Evolutionary conservation across 495 filamentous ascomycete species (phyloP).

Genomic region (Neurospora intermedia): DNA sequence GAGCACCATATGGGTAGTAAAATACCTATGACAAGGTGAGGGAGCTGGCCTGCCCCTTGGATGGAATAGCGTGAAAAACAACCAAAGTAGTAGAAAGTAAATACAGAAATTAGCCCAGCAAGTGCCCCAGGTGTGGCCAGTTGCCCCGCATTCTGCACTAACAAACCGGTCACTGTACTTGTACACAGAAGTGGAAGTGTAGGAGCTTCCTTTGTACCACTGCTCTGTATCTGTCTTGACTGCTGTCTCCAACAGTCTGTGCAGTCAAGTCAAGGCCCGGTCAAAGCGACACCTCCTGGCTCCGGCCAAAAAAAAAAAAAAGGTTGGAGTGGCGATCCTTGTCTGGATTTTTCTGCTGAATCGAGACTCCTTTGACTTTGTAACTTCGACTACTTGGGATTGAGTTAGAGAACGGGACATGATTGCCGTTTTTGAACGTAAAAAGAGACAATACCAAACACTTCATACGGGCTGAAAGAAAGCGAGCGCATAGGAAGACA

Average conservation of each 20-base stretch:
- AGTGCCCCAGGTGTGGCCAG: not conserved
- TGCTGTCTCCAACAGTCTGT: not conserved
- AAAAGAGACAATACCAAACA: not conserved
- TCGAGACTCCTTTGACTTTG: not conserved
- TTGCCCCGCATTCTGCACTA: not conserved
- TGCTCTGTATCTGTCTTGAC: not conserved
- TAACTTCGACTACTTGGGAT: not conserved
- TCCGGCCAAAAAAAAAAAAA: not conserved
- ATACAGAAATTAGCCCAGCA: not conserved
- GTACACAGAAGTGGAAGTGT: too few relatives aligned
- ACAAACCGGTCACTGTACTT: not conserved
- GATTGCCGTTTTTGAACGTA: not conserved
- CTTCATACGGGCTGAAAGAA: not conserved
- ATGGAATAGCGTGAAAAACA: not conserved
- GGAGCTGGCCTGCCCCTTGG: not conserved
- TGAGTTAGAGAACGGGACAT: not conserved
- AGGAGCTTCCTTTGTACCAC: too few relatives aligned
- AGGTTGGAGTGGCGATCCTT: not conserved
- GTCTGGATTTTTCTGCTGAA: not conserved
- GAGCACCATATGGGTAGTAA: not conserved
- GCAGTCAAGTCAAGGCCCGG: not conserved
- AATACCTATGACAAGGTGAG: not conserved
- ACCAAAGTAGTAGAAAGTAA: not conserved
- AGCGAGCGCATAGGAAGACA: too few relatives aligned
- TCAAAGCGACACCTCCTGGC: not conserved